Evolutionary conservation across 2,329 filamentous ascomycete species (phyloP), one percentile per base, ranked within the genome.

Genomic region (Hymenoscyphus salicellus): DNA sequence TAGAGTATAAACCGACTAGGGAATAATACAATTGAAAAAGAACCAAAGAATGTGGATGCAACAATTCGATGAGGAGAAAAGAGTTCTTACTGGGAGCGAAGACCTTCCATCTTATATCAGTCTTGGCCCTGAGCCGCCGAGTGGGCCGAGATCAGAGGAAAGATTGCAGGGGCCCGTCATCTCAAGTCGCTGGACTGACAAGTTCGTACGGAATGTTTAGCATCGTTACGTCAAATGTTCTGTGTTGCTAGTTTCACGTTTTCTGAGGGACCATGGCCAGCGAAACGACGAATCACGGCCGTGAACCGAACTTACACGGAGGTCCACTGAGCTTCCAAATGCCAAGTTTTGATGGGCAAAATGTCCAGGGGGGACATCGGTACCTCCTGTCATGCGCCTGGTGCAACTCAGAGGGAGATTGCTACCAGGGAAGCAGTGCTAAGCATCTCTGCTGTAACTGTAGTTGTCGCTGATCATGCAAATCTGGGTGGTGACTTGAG

Each of bases 1-100:
- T 66, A 64, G 46, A 46, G 65, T 60, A 66, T 65, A 60, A 55
- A 64, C 68, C 66, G 60, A 71, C 46, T 52, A 52, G 23, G 46
- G 46, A 52, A 26, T 52, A 20, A 30, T 38, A 38, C 36, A 38
- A 38, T 38, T 38, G 36, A 38, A 38, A 36, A 38, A 38, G 36
- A 38, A 38, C 36, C 36, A 38, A 69, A 63, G 70, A 72, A 69
- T 59, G 70, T 68, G 69, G 65, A 57, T 71, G 46, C 67, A 68
- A 72, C 68, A 67, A 68, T 55, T 71, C 68, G 70, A 72, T 72
- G 60, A 64, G 66, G 62, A 33, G 41, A 36, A 28, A 23, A 52
- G 36, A 32, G 23, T 62, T 26, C 58, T 62, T 62, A 11, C 20
- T 23, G 46, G 20, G 46, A 38, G 36, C 36, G 46, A 52, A 23